phyloP scores from a whole-genome alignment of 306 rosid genomes.

The Lathyrus aphaca region DNA sequence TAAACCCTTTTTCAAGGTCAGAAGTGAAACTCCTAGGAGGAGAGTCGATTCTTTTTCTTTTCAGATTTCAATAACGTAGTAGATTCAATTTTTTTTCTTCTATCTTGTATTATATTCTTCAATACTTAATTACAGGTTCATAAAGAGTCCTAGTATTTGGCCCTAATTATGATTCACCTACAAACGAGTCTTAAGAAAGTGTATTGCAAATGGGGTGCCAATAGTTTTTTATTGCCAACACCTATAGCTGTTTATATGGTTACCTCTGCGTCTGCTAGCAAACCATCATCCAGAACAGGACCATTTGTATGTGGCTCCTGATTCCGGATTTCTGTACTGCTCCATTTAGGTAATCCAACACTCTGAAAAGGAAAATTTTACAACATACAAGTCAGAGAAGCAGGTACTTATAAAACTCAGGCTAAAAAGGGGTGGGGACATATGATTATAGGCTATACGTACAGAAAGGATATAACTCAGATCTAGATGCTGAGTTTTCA shows the following conservation, averaged over 20 bases:
- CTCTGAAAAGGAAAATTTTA: constrained; percentile 55
- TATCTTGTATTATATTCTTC: constrained; percentile 15
- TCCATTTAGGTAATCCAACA: constrained; percentile 84
- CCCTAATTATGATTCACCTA: constrained; percentile 30
- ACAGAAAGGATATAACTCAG: constrained; percentile 76
- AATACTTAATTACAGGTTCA: constrained; percentile 4
- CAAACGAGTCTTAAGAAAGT: constrained; percentile 26
- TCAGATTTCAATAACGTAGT: not conserved
- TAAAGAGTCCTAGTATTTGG: constrained; percentile 9
- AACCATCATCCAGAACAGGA: constrained; percentile 83
- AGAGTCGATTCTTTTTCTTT: not conserved
- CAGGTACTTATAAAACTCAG: constrained; percentile 15
- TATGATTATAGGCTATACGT: constrained; percentile 45
- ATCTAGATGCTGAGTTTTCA: constrained; percentile 96
- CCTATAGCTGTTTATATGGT: constrained; percentile 33
- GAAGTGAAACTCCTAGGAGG: not conserved
- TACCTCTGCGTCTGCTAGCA: constrained; percentile 93
- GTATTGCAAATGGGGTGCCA: not conserved
- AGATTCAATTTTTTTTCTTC: not conserved
- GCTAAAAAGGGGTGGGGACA: constrained; percentile 1
- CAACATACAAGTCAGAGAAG: constrained; percentile 34
- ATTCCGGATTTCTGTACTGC: constrained; percentile 82
- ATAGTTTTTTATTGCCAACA: constrained; percentile 16
- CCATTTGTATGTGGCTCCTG: constrained; percentile 94
- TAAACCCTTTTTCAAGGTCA: not conserved